Evolutionary conservation across 169 alveolate species (phyloP).

Genomic region (Eimeria necatrix): DNA sequence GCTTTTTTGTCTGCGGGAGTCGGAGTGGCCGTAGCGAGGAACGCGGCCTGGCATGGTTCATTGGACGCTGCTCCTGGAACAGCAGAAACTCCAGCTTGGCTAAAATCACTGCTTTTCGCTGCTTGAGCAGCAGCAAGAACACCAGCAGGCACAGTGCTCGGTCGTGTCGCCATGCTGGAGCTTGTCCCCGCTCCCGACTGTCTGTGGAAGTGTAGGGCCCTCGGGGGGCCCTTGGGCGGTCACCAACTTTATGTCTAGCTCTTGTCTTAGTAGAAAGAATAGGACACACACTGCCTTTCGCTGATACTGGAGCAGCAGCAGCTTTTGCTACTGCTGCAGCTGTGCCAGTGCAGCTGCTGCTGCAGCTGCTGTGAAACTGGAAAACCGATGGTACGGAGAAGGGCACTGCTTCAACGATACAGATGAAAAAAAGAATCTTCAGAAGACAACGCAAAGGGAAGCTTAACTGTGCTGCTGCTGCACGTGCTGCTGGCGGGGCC

Average conservation of each 20-base stretch:
- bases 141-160: background rate
- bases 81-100: background rate
- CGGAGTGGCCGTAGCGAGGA: background rate
- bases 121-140: background rate
- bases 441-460: too few relatives aligned
- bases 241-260: background rate
- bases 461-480: too few relatives aligned
- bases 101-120: background rate
- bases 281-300: background rate
- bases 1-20: background rate
- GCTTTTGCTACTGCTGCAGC: constrained; percentile 10
- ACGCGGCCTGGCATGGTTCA: background rate
- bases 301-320: background rate
- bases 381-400: too few relatives aligned
- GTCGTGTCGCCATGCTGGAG: background rate
- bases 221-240: background rate
- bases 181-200: too few relatives aligned
- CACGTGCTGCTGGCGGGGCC: too few relatives aligned
- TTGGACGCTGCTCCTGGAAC: background rate
- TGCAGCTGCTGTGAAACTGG: too few relatives aligned
- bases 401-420: too few relatives aligned
- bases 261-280: background rate
- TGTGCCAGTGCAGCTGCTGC: background rate
- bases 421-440: too few relatives aligned
- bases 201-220: background rate